A percentile compares a stretch with the other conserved stretches of the same genome.
phyloP scores from a whole-genome alignment of 139 green algal species.

The Ulvella scutata region DNA sequence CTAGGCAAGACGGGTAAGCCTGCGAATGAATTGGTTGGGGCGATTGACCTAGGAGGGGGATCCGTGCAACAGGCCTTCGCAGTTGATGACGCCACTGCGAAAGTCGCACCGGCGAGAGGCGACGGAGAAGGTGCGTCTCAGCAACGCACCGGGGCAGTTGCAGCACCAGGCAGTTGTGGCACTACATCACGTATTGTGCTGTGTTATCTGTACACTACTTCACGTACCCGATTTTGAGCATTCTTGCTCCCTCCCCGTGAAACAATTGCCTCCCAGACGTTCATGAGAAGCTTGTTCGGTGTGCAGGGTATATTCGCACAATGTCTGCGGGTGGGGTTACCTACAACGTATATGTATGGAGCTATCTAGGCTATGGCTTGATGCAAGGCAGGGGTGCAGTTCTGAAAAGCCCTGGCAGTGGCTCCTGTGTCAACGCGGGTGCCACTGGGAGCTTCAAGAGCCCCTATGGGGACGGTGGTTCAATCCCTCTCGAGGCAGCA shows the following conservation, averaged over 20 bases:
- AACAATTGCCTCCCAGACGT: too few relatives aligned
- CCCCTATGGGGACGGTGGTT: neutral
- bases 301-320: slow-evolving; percentile 41
- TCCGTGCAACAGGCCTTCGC: slow-evolving; percentile 81
- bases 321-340: slow-evolving; percentile 38
- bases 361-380: slow-evolving; percentile 90
- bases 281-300: too few relatives aligned
- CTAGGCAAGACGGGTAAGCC: slow-evolving; percentile 57
- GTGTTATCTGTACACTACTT: too few relatives aligned
- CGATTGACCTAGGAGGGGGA: slow-evolving; percentile 87
- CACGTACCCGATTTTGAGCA: too few relatives aligned
- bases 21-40: slow-evolving; percentile 55
- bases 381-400: slow-evolving; percentile 88
- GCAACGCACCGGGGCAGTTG: too few relatives aligned
- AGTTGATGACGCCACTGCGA: slow-evolving; percentile 31
- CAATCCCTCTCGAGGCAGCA: neutral
- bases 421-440: neutral
- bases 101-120: slow-evolving; percentile 34
- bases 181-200: too few relatives aligned
- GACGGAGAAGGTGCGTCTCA: too few relatives aligned
- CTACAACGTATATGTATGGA: slow-evolving; percentile 88
- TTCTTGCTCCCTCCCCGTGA: too few relatives aligned
- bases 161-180: too few relatives aligned
- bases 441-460: neutral
- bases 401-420: slow-evolving; percentile 25